Base-by-base conservation (phyloP, 768 basidiomycete species). In the Termitomyces sp. region DNA sequence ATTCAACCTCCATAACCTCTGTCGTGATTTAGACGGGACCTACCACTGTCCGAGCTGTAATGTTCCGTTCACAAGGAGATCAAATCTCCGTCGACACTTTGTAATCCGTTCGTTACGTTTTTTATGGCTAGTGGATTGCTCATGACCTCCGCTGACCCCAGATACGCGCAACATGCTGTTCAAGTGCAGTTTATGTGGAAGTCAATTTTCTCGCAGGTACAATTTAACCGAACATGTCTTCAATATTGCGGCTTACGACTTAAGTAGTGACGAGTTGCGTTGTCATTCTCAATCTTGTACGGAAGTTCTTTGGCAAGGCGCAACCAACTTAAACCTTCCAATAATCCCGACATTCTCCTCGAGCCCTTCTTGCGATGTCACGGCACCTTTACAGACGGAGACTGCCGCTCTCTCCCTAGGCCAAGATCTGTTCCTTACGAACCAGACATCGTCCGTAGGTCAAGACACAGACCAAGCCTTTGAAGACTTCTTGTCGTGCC, bases 31-130 rank as follows among this genome's bases (percentile, higher is more conserved):
- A 20, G 72, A 73, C 49, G 70, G 72, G 5, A 69, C 72, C 6
- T 74, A 74, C 63, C 73, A 73, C 43, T 74, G 73, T 51, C 73
- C 72, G 3, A 70, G 66, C 51, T 74, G 73, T 63, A 67, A 72
- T 52, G 71, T 70, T 32, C 73, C 73, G 35, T 74, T 74, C 59
- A 74, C 73, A 12, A 67, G 73, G 54, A 63, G 73, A 58, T 74
- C 73, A 26, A 74, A 74, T 61, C 66, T 74, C 44, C 67, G 72
- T 50, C 64, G 72, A 49, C 73, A 74, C 58, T 74, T 69, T 56
- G 69, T 72, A 52, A 73, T 74, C 57, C 72, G 73, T 74, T 63
- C 64, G 71, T 63, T 14, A 18, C 33, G 4, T 12, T 40, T 8
- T 10, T 9, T n/a, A 36, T 48, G 23, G 8, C 36, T 48, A 10